Conservation (phyloP, 1,284 basidiomycete genomes). For the Apiotrichum gracile region DNA sequence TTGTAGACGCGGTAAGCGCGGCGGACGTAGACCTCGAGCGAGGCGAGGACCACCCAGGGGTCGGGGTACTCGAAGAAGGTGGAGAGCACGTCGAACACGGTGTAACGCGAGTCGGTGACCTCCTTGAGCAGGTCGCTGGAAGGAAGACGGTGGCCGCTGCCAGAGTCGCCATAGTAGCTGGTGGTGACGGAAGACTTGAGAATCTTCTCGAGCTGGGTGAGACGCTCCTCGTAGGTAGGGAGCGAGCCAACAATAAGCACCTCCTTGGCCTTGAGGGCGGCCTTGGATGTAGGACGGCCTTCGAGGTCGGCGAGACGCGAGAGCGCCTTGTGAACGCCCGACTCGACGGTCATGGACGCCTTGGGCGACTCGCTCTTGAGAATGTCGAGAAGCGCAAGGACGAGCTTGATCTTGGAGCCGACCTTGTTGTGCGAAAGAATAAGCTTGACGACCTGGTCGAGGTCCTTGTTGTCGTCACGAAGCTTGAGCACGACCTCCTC, state of each 20-base stretch:
- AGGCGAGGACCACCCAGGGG: conserved; percentile 77
- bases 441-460: conserved; percentile 80
- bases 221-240: conserved; percentile 93
- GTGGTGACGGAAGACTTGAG: conserved; percentile 81
- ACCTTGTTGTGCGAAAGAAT: conserved; percentile 95
- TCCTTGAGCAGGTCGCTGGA: conserved; percentile 83
- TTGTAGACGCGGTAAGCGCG: conserved; percentile 90
- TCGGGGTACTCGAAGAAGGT: conserved; percentile 89
- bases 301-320: conserved; percentile 61
- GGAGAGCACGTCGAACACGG: conserved; percentile 94
- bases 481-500: conserved; percentile 83
- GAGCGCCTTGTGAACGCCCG: conserved; percentile 39
- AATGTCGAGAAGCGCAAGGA: conserved; percentile 79
- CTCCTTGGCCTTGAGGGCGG: conserved; percentile 93
- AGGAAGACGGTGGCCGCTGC: conserved; percentile 62
- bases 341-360: conserved; percentile 54
- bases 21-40: conserved; percentile 92
- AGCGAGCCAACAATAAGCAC: conserved; percentile 92
- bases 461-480: conserved; percentile 86
- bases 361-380: conserved; percentile 74
- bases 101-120: conserved; percentile 91
- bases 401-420: conserved; percentile 82
- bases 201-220: conserved; percentile 88
- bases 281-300: conserved; percentile 74
- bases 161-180: conserved; percentile 82